Evolutionary conservation across 2,329 filamentous ascomycete genomes (phyloP).

Genomic region (Ramularia collo-cygni): DNA sequence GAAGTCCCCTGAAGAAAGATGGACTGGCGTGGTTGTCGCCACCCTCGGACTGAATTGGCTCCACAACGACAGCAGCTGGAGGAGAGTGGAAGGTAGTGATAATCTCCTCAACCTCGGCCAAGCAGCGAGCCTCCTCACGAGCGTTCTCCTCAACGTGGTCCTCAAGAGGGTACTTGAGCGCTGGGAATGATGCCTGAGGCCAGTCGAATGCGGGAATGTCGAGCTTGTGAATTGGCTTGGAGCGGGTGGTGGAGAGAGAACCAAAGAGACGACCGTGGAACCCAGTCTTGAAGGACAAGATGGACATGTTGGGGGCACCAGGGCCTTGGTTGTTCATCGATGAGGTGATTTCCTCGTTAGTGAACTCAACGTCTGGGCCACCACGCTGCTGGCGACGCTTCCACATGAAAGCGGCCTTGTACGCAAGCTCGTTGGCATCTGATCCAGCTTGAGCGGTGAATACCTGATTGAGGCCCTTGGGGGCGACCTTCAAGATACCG

Average conservation of each 20-base stretch:
- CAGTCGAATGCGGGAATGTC: constrained; percentile 94
- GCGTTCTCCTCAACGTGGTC: constrained; percentile 73
- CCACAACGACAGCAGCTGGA: constrained; percentile 74
- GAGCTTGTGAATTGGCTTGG: constrained; percentile 90
- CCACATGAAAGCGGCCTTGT: constrained; percentile 95
- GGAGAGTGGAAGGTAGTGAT: constrained; percentile 73
- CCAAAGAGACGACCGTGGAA: constrained; percentile 92
- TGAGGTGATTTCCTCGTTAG: constrained; percentile 63
- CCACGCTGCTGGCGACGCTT: constrained; percentile 74
- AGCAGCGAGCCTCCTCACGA: constrained; percentile 70
- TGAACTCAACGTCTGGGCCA: constrained; percentile 70
- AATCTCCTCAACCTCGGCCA: constrained; percentile 75
- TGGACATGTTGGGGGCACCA: constrained; percentile 71
- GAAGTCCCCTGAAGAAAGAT: constrained; percentile 77
- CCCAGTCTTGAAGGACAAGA: constrained; percentile 78
- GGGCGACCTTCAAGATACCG: constrained; percentile 74
- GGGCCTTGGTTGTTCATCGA: constrained; percentile 77
- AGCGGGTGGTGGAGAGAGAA: constrained; percentile 78
- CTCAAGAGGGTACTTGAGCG: constrained; percentile 79
- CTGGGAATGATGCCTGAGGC: constrained; percentile 82
- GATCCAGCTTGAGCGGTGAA: constrained; percentile 86
- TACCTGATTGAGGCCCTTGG: constrained; percentile 77
- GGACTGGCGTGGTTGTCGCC: constrained; percentile 91
- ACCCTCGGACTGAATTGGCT: constrained; percentile 89
- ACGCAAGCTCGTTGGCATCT: constrained; percentile 89